phyloP scores from a whole-genome alignment of 768 basidiomycete species.

The Tricholoma hemisulphureum region DNA sequence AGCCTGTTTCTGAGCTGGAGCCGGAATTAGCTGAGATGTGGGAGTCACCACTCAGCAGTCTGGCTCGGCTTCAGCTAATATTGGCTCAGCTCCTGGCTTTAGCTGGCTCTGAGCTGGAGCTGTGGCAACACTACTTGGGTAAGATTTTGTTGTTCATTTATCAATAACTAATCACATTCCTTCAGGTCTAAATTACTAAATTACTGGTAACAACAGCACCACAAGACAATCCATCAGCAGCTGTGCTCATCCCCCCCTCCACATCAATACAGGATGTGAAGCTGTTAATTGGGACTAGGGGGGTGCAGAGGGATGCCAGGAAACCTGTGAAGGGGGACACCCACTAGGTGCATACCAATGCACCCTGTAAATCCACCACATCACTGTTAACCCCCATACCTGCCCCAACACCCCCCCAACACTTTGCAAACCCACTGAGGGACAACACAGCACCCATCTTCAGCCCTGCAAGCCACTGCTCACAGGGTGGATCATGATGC shows the following conservation, averaged over 20 bases:
- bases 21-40: too few species aligned
- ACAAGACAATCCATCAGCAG: too few species aligned
- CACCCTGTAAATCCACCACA: not conserved
- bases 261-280: not conserved
- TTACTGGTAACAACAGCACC: too few species aligned
- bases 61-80: too few species aligned
- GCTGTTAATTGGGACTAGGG: not conserved
- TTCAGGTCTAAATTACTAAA: too few species aligned
- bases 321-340: not conserved
- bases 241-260: not conserved
- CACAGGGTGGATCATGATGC: slow-evolving; percentile 3
- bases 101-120: too few species aligned
- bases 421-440: not conserved
- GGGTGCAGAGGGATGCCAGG: not conserved
- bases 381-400: not conserved
- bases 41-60: too few species aligned
- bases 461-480: not conserved
- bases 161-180: too few species aligned
- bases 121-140: too few species aligned
- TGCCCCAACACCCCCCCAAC: not conserved
- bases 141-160: too few species aligned
- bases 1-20: too few species aligned
- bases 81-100: too few species aligned
- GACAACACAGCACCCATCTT: not conserved
- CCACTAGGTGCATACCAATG: not conserved